Percentiles rank a stretch among this genome's conserved stretches.
Conservation (phyloP, 768 basidiomycete species). For the Boletus rex-veris region DNA sequence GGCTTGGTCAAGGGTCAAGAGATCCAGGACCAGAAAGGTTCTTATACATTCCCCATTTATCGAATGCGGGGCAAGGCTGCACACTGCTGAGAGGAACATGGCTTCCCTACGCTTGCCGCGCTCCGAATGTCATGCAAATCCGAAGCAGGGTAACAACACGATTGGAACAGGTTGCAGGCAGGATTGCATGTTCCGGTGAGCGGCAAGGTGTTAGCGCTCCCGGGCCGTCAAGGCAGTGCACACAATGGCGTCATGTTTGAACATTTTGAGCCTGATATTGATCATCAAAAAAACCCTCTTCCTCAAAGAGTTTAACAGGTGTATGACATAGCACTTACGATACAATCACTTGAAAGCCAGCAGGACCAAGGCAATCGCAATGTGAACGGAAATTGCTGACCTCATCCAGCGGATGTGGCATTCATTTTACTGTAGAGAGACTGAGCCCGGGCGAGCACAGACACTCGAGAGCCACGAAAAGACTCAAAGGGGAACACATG, state of each 20-base stretch:
- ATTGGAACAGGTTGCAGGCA: conserved; percentile 32
- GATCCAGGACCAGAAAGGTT: conserved; percentile 23
- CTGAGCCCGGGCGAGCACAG: conserved; percentile 7
- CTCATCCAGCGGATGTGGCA: conserved; percentile 12
- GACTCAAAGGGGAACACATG: conserved; percentile 11
- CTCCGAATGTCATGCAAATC: conserved; percentile 30
- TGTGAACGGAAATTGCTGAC: conserved; percentile 27
- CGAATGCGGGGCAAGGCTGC: conserved; percentile 21
- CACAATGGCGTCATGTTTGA: conserved; percentile 24
- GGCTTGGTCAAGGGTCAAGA: conserved; percentile 26
- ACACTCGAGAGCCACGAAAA: conserved; percentile 10
- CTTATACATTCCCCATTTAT: conserved; percentile 27
- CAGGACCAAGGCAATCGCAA: conserved; percentile 3
- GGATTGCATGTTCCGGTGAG: conserved; percentile 28
- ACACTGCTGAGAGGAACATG: conserved; percentile 25
- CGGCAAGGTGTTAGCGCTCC: conserved; percentile 23
- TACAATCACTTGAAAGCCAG: conserved; percentile 11
- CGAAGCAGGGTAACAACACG: conserved; percentile 31
- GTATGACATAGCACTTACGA: conserved; percentile 16
- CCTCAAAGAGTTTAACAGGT: conserved; percentile 30
- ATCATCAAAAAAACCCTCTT: conserved; percentile 31
- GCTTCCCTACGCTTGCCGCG: conserved; percentile 27
- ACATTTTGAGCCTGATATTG: conserved; percentile 19
- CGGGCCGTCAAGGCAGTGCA: conserved; percentile 27
- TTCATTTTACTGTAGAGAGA: conserved; percentile 16